A percentile compares a stretch with the other conserved stretches of the same genome.
Evolutionary conservation across 306 rosid species (phyloP).

Genomic region (Trifolium dubium): DNA sequence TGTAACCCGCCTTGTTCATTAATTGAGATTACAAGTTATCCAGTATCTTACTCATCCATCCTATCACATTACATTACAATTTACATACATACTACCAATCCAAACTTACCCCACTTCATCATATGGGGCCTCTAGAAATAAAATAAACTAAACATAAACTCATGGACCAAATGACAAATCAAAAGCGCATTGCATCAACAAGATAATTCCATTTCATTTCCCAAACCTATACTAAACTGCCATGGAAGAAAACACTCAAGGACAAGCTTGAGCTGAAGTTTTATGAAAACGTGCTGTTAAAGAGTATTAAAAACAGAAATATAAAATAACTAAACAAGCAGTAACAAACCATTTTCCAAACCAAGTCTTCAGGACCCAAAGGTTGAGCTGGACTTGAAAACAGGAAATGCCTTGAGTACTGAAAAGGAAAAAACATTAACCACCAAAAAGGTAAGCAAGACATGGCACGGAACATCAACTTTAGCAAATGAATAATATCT

Average conservation of each 20-base stretch:
- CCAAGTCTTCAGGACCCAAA: conserved; percentile 95
- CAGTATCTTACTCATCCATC: background rate
- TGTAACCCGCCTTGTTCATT: background rate
- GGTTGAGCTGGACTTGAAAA: conserved; percentile 93
- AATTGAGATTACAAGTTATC: background rate
- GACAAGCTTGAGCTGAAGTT: conserved; percentile 17
- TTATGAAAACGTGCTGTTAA: conserved; percentile 2
- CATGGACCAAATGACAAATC: conserved; percentile 19
- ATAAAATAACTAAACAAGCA: conserved; percentile 21
- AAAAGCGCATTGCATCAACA: conserved; percentile 7
- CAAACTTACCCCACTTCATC: conserved; percentile 3
- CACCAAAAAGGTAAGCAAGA: conserved; percentile 23
- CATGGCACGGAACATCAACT: conserved; percentile 21
- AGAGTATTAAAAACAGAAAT: conserved; percentile 7
- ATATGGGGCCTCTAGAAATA: background rate
- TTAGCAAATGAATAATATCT: conserved; percentile 14
- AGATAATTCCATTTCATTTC: background rate
- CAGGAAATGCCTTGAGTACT: conserved; percentile 88
- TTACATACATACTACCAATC: background rate
- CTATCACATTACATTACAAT: background rate
- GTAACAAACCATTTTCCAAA: conserved; percentile 89
- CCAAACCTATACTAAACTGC: conserved; percentile 1
- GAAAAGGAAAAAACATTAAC: conserved; percentile 39
- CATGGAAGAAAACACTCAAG: conserved; percentile 16
- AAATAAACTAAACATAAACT: background rate